Base-by-base conservation (phyloP, 192 early-diverging fungal species). In the Pilaira anomala region DNA sequence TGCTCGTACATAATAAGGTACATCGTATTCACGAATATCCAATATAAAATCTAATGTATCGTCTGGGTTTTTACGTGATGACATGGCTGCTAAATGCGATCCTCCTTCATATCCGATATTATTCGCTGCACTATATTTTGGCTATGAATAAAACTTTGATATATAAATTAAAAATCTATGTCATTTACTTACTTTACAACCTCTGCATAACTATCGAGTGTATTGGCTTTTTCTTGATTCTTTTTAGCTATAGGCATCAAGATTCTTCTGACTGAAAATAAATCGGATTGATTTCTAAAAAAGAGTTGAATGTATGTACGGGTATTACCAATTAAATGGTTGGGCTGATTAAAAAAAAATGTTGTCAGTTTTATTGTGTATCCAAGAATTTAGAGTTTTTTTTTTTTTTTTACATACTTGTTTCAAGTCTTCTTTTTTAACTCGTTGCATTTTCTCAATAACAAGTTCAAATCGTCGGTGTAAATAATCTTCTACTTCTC, bases 21-120 rank as follows among this genome's bases (percentile, higher is more conserved):
- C 84, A 67, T 99, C 97, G 64, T 90, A 93, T 71, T 99, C 97
- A n/a, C 97, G 86, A 57, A 98, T 85, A 66, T 95, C 97, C 7
- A 89, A 65, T 22, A 99, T 85, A 50, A 82, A 76, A 51, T 95
- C 92, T 7, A 85, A 44, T 30, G 79, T 67, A 26, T 90, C 86
- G 6, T 71, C 59, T 18, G 62, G 62, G 29, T 78, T 75, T 67
- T 68, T 66, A 65, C 73, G 18, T 45, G 69, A 54, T 51, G 70
- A 66, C 45, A 62, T 42, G 13, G 70, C 57, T 4, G 52, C 52
- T 26, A 36, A 57, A 14, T 29, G 13, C 1, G 41, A n/a, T 11
- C 53, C 59, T 2, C 45, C 26, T 40, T 72, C 70, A n/a, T 72
- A 63, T 13, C 53, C 12, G 16, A 72, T 28, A 41, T 66, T 52